Base-by-base conservation (phyloP, 78 protist genomes). In the Dictyostelium discoideum region DNA sequence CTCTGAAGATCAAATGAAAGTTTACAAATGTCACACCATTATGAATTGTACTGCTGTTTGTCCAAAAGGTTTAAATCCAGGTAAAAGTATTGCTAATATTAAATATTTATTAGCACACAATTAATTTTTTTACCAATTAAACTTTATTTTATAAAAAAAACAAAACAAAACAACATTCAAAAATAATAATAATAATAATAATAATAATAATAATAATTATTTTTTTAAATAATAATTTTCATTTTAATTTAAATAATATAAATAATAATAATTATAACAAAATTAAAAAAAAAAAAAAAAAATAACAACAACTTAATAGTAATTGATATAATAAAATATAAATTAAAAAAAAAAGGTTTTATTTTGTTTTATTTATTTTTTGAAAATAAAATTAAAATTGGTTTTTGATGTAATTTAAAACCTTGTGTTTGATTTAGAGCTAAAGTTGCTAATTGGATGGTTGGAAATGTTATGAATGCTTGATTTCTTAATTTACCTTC, bases 1-100 rank as follows among this genome's bases (percentile, higher is more conserved):
- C 24, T 82, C 93, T 54, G 92, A 96, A 65, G 97, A 97, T 24
- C 37, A 78, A 11, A 73, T 65, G 54, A 87, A 32, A 46, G 29
- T 97, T 44, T 97, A 97, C 97, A 97, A 97, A 77, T 98, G 99
- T 96, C 99, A 98, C 97, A 98, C 98, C 67, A 97, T 98, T 95
- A 76, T 98, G 97, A 98, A 98, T 97, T 98, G 99, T 93, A 97
- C 98, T 18, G 44, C 92, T 8, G 97, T 89, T 39, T 96, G 97
- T 79, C 93, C 84, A 89, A 84, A 84, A 84, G 50, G 42, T 84
- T 60, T 84, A 60, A 84, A 84, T 63, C 87, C 87, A n/a, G 87
- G 77, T 63, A 50, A 50, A 63, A 74, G 77, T 18, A 84, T 84
- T 22, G 87, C 87, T 10, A 84, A 63, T 26, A 84, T 84, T 40